Conservation (phyloP, 768 basidiomycete species). For the Amanita fuliginea region DNA sequence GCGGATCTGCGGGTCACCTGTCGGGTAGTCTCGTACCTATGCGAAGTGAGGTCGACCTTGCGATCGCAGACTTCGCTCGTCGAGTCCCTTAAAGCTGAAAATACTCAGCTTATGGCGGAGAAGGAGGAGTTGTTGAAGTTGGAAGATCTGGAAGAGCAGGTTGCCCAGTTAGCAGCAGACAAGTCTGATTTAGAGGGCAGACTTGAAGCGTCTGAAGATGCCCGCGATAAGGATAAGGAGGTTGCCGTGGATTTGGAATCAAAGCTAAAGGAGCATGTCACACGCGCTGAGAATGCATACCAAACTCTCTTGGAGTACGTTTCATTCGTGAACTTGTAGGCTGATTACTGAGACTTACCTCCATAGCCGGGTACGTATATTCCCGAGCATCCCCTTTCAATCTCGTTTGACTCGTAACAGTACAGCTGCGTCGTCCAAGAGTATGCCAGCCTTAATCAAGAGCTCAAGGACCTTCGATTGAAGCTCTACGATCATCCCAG, state of each 20-base stretch:
- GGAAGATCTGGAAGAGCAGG: constrained; percentile 15
- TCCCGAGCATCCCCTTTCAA: background rate
- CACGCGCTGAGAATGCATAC: constrained; percentile 32
- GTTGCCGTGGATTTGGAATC: constrained; percentile 39
- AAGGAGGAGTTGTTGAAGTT: constrained; percentile 21
- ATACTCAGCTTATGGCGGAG: constrained; percentile 23
- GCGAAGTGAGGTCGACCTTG: constrained; percentile 34
- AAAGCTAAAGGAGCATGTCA: constrained; percentile 41
- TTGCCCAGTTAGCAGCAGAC: constrained; percentile 22
- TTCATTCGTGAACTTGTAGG: constrained; percentile 1
- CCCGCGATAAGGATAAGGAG: constrained; percentile 38
- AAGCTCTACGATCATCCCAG: constrained; percentile 1
- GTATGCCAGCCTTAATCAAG: constrained; percentile 18
- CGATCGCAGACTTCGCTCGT: constrained; percentile 22
- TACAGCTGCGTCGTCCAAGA: constrained; percentile 23
- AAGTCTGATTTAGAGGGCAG: constrained; percentile 21
- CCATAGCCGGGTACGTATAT: constrained; percentile 21
- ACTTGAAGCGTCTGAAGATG: constrained; percentile 26
- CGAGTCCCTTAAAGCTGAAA: constrained; percentile 20
- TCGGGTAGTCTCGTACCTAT: constrained; percentile 38
- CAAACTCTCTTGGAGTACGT: constrained; percentile 30
- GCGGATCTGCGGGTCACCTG: constrained; percentile 37
- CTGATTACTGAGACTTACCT: constrained; percentile 1
- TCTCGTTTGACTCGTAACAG: constrained; percentile 11
- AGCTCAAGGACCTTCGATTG: constrained; percentile 14